Evolutionary conservation across 2,329 filamentous ascomycete genomes (phyloP), one percentile per base, ranked within the genome.

Genomic region (Aspergillus neoniger): DNA sequence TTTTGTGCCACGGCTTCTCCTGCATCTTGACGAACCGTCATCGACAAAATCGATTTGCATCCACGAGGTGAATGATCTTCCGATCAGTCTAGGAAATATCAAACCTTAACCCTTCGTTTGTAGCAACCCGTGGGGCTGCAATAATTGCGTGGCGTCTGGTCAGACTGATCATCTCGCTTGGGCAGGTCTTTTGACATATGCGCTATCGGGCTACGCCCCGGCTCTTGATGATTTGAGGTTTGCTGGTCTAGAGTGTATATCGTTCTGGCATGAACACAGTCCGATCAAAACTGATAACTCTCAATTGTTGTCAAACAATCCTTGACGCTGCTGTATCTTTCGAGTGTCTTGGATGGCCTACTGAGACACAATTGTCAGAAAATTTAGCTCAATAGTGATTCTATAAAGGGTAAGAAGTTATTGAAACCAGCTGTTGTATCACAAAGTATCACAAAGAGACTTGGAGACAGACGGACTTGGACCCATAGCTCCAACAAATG

Each of bases 201-300:
- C 12, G 4, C 32, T 36, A 14, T 14, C 32, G 4, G 32, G 32
- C 32, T 36, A 32, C 4, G n/a, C 32, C 12, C 5, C 12, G 0
- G 12, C 12, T 14, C 1, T 36, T 30, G 28, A 14, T 36, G 5
- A 5, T 36, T 36, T 36, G 10, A 15, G 10, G 5, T 36, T 36
- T 2, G 10, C 12, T 36, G 1, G 12, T 12, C 1, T 36, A 5
- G 10, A 36, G 32, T 15, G 10, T 6, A 36, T 5, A 14, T 36
- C 10, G 1, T 36, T 12, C 5, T 5, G 1, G 12, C 32, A 14
- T 15, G 32, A 14, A 41, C 70, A 67, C 23, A 72, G 52, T 15
- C 73, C 74, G 14, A 77, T 65, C 51, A 62, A 69, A 50, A 75
- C 67, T 2, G 72, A 69, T 19, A 72, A 10, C 9, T 30, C 4